phyloP scores from a whole-genome alignment of 352 stramenopile species.

The Pythium folliculosum region DNA sequence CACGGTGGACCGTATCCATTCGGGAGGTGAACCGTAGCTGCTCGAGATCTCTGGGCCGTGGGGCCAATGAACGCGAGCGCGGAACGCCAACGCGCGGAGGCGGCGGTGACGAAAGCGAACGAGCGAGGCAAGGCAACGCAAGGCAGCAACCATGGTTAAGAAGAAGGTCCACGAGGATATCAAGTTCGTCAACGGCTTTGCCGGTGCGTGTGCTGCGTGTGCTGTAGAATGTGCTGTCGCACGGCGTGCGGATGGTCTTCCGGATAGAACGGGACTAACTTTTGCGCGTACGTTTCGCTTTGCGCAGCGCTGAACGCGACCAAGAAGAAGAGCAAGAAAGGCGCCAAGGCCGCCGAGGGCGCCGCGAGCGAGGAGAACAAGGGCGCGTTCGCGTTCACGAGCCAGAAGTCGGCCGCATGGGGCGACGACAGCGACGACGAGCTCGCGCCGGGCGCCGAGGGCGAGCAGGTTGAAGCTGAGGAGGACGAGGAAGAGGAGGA shows the following conservation, averaged over 20 bases:
- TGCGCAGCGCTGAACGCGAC: conserved; percentile 42
- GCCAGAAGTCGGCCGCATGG: conserved; percentile 65
- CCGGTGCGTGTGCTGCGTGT: conserved; percentile 17
- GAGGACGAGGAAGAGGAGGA: conserved; percentile 45
- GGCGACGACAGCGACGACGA: conserved; percentile 79
- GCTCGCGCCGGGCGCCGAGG: conserved; percentile 33
- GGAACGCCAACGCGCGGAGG: conserved; percentile 1
- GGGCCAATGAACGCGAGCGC: conserved; percentile 23
- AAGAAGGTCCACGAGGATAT: conserved; percentile 28
- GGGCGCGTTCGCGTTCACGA: conserved; percentile 73
- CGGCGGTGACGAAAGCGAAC: not conserved
- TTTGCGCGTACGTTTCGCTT: too few species aligned
- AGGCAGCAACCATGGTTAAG: conserved; percentile 23
- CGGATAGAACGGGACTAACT: too few species aligned
- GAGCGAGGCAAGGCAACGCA: not conserved
- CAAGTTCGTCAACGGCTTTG: conserved; percentile 30
- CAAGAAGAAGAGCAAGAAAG: conserved; percentile 24
- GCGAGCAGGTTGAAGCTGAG: conserved; percentile 24
- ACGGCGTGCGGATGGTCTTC: too few species aligned
- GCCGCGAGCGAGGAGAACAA: conserved; percentile 40
- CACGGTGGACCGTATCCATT: conserved; percentile 2
- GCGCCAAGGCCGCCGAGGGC: conserved; percentile 52
- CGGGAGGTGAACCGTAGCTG: conserved; percentile 18
- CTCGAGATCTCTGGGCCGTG: conserved; percentile 6
- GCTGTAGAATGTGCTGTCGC: too few species aligned